These are phyloP conservation scores for Acmispon strigosus DNA, from an alignment of 306 rosid species.

Conservation along the genomic window DNA sequence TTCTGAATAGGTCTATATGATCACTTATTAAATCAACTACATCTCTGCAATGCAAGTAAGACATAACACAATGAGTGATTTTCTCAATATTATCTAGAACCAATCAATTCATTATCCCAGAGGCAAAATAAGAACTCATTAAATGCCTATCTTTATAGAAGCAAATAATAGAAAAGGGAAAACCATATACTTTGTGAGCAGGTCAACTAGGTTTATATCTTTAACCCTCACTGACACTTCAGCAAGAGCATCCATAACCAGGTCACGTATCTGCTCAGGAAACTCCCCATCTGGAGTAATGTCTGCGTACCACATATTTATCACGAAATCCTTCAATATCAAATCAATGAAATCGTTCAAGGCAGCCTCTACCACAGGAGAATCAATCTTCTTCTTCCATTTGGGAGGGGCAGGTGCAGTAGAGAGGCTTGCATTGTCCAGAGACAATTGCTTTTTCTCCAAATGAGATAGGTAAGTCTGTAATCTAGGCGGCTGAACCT, in stretches of 20 bases:
- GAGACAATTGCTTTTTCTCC: slow-evolving; percentile 78
- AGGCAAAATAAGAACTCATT: slow-evolving; percentile 7
- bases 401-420: slow-evolving; percentile 43
- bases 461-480: slow-evolving; percentile 75
- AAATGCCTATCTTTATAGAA: slow-evolving; percentile 7
- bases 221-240: slow-evolving; percentile 76
- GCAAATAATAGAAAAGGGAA: slow-evolving; percentile 2
- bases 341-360: slow-evolving; percentile 64
- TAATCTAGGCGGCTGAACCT: slow-evolving; percentile 41
- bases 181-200: slow-evolving; percentile 69
- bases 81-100: background rate
- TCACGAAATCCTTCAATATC: slow-evolving; percentile 83
- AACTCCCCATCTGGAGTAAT: slow-evolving; percentile 82
- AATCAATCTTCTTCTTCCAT: slow-evolving; percentile 87
- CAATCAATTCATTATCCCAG: background rate
- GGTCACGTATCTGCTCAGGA: slow-evolving; percentile 66
- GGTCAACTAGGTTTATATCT: slow-evolving; percentile 86
- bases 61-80: slow-evolving; percentile 4
- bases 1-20: slow-evolving; percentile 93
- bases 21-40: slow-evolving; percentile 78
- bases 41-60: slow-evolving; percentile 62
- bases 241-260: slow-evolving; percentile 87
- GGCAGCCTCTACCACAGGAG: slow-evolving; percentile 78
- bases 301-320: slow-evolving; percentile 84
- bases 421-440: slow-evolving; percentile 60